phyloP scores from a whole-genome alignment of 305 asterid species.

The Coffea humblotiana region DNA sequence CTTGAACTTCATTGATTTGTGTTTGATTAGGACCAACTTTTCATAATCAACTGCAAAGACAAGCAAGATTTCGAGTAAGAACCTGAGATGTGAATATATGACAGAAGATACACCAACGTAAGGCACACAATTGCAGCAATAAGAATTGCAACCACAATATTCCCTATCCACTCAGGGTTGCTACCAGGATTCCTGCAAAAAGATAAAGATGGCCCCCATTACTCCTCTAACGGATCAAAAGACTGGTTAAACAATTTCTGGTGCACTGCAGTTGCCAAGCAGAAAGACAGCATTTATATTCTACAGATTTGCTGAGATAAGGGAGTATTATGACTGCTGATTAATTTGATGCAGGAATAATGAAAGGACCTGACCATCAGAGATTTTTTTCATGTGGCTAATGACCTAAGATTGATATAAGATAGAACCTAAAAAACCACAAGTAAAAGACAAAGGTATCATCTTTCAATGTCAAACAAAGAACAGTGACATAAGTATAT shows the following conservation, averaged over 20 bases:
- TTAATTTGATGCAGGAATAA: neutral
- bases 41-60: slow-evolving; percentile 15
- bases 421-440: neutral
- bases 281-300: neutral
- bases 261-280: neutral
- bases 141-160: slow-evolving; percentile 55
- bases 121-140: slow-evolving; percentile 72
- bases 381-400: neutral
- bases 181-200: slow-evolving; percentile 83
- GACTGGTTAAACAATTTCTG: neutral
- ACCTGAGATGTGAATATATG: slow-evolving; percentile 95
- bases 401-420: neutral
- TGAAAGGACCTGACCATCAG: neutral
- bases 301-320: neutral
- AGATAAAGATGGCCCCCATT: slow-evolving; percentile 18
- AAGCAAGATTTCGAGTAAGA: slow-evolving; percentile 12
- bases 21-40: neutral
- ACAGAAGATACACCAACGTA: slow-evolving; percentile 74
- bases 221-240: slow-evolving; percentile 12
- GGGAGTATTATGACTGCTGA: neutral
- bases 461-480: neutral
- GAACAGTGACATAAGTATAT: neutral
- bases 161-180: slow-evolving; percentile 71
- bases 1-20: neutral
- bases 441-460: neutral